Evolutionary conservation across 164 flowering plant species (phyloP), one percentile per base, ranked within the genome.

Genomic region (Nymphaea colorata): DNA sequence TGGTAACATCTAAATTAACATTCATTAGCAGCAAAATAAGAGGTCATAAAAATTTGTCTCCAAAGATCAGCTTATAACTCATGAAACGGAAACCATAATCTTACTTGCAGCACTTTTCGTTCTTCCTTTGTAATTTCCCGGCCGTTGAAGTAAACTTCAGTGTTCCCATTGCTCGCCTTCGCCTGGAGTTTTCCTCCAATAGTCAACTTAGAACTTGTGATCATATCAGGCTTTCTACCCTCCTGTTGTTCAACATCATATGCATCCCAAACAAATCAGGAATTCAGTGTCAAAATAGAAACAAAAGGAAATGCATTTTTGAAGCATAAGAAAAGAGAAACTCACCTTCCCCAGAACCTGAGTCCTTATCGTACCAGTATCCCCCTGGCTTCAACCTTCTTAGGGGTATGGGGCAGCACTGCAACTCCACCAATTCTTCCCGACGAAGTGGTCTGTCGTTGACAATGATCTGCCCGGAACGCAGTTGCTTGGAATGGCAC

Each of bases 321-420:
- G 3, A 61, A 55, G 59, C 16, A 55, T 7, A 17, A 61, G 41
- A 61, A 6, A 61, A 4, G n/a, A n/a, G 16, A 61, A 5, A 44
- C 62, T 73, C 70, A 83, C 86, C 86, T 79, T 64, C 86, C 86
- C 86, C 86, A 83, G 41, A 83, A 76, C 86, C 86, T 3, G 85
- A 83, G 64, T 81, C 86, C 75, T 83, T 83, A 66, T 83, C 86
- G 59, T 83, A 83, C 86, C 86, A 83, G 75, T 83, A 83, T 68
- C 61, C 76, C 51, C 86, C 86, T 3, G 86, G 86, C 63, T 76
- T 78, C 76, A 83, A 67, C 70, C 81, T 83, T 75, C 63, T 75
- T 25, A 83, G 86, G 41, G 86, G 86, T 12, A 68, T 36, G 2
- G 77, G 59, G 65, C 86, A 81, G 4, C 82, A 79, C 68, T 78